phyloP scores from a whole-genome alignment of 192 early-diverging fungal genomes.

The Entomortierella lignicola region DNA sequence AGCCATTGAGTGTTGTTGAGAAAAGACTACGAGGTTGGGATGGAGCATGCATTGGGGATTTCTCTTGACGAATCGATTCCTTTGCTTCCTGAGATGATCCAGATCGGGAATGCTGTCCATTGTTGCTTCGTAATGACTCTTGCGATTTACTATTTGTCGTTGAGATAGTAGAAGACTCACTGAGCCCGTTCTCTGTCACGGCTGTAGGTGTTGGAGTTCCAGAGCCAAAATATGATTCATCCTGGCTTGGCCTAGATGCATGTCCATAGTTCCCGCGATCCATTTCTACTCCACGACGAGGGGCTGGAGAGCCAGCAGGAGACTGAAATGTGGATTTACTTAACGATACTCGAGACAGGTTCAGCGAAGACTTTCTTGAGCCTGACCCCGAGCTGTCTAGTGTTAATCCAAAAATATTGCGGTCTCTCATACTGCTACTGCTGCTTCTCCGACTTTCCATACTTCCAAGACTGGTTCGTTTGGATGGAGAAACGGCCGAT shows the following conservation, averaged over 20 bases:
- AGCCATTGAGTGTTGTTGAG: not conserved
- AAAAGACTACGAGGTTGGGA: conserved; percentile 15
- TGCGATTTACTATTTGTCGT: not conserved
- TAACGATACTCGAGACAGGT: conserved; percentile 18
- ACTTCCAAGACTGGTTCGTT: conserved; percentile 20
- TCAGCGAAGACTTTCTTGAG: conserved; percentile 44
- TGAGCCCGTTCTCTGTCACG: not conserved
- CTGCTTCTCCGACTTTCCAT: conserved; percentile 38
- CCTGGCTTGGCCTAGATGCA: not conserved
- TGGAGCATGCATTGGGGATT: not conserved
- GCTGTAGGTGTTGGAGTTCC: not conserved
- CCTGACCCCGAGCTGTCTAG: conserved; percentile 32
- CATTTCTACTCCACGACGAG: conserved; percentile 44
- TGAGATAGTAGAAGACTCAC: not conserved
- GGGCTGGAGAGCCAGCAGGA: conserved; percentile 22
- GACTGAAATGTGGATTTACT: conserved; percentile 35
- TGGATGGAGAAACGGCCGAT: not conserved
- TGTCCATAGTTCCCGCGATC: conserved; percentile 27
- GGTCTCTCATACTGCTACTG: conserved; percentile 49
- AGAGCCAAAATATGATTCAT: conserved; percentile 2
- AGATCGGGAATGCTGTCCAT: conserved; percentile 13
- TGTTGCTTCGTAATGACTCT: not conserved
- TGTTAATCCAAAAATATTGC: conserved; percentile 43
- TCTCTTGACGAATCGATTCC: not conserved
- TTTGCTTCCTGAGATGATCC: conserved; percentile 9